Conservation (phyloP, 441 rosid genomes). For the Bruguiera hainesii region DNA sequence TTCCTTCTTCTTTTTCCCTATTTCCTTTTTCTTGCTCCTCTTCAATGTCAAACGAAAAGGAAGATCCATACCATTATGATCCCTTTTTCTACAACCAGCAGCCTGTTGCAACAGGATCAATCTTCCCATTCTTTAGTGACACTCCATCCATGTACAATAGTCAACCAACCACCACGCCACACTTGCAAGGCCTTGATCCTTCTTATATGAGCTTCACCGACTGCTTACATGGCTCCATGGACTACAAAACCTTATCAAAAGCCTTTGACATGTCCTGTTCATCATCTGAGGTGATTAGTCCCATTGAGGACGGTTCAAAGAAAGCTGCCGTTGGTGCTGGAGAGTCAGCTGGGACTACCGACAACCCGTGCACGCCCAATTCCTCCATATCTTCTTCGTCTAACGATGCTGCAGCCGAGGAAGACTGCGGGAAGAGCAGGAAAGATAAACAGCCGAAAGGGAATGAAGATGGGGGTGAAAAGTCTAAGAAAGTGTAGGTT, state of each 20-base stretch:
- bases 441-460: slow-evolving; percentile 34
- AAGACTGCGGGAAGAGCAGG: slow-evolving; percentile 34
- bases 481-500: slow-evolving; percentile 54
- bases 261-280: slow-evolving; percentile 59
- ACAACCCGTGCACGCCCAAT: slow-evolving; percentile 43
- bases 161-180: slow-evolving; percentile 27
- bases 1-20: neutral
- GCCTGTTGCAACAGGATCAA: neutral
- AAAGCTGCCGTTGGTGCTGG: slow-evolving; percentile 17
- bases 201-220: slow-evolving; percentile 46
- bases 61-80: slow-evolving; percentile 36
- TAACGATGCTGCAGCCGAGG: slow-evolving; percentile 36
- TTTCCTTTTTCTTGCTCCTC: slow-evolving; percentile 5
- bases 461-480: slow-evolving; percentile 33
- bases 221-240: slow-evolving; percentile 45
- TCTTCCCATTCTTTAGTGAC: slow-evolving; percentile 1
- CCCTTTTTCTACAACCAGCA: slow-evolving; percentile 36
- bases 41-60: slow-evolving; percentile 46
- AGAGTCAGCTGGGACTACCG: slow-evolving; percentile 20
- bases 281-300: slow-evolving; percentile 47
- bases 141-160: neutral
- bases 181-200: slow-evolving; percentile 32
- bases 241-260: slow-evolving; percentile 40
- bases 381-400: slow-evolving; percentile 56
- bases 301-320: slow-evolving; percentile 25